A percentile compares a stretch with the other conserved stretches of the same genome.
phyloP scores from a whole-genome alignment of 495 filamentous ascomycete species.

The Daldinia caldariorum region DNA sequence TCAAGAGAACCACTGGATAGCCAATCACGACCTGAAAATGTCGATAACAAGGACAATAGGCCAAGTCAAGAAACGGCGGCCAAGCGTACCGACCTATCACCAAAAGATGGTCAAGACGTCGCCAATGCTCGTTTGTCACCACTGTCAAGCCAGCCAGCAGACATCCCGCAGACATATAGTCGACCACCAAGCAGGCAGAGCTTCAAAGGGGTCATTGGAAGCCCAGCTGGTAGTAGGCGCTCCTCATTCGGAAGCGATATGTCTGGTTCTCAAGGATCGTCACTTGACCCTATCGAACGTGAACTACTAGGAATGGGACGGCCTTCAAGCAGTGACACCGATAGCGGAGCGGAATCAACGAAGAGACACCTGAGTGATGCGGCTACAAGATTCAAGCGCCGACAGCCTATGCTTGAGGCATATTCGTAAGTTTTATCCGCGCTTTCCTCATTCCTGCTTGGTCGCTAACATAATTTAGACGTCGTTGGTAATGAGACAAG shows the following conservation, averaged over 20 bases:
- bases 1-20: neutral
- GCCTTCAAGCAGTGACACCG: conserved; percentile 24
- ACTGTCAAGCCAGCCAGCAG: neutral
- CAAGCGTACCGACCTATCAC: neutral
- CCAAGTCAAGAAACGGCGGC: conserved; percentile 3
- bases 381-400: conserved; percentile 42
- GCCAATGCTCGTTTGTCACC: conserved; percentile 8
- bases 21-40: neutral
- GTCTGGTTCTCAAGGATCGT: conserved; percentile 32
- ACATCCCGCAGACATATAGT: conserved; percentile 14
- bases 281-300: conserved; percentile 38
- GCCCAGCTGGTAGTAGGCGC: conserved; percentile 38
- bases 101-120: neutral
- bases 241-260: conserved; percentile 37
- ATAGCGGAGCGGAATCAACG: conserved; percentile 29
- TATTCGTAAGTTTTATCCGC: conserved; percentile 50
- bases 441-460: neutral
- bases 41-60: neutral
- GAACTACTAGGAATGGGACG: conserved; percentile 40
- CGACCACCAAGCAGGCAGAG: conserved; percentile 31
- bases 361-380: conserved; percentile 40
- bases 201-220: conserved; percentile 16
- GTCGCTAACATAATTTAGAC: conserved; percentile 35
- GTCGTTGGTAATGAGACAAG: conserved; percentile 44
- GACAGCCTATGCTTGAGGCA: conserved; percentile 52